Conservation (phyloP, 495 filamentous ascomycete species). For the Gamarada debralockiae region DNA sequence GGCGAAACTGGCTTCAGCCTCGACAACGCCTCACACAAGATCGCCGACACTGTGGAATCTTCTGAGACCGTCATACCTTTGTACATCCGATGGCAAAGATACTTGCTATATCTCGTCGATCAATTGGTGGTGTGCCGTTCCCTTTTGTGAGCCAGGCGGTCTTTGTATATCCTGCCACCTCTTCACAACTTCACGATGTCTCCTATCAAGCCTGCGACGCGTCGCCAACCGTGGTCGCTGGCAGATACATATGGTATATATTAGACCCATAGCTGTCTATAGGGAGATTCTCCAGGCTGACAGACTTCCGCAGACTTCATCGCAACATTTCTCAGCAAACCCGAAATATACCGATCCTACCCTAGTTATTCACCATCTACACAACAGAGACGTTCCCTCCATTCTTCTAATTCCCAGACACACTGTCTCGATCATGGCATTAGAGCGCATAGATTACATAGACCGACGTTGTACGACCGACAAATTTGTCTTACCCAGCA, state of each 20-base stretch:
- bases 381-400: neutral
- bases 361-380: neutral
- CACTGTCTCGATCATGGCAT: neutral
- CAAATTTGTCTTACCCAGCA: neutral
- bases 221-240: constrained; percentile 16
- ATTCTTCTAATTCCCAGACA: neutral
- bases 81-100: constrained; percentile 13
- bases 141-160: neutral
- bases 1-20: too few relatives aligned
- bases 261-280: neutral
- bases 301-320: constrained; percentile 17
- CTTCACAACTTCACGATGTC: constrained; percentile 1
- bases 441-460: neutral
- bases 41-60: too few relatives aligned
- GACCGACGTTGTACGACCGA: neutral
- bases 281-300: constrained; percentile 1
- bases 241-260: constrained; percentile 22
- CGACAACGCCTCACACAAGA: too few relatives aligned
- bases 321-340: constrained; percentile 17
- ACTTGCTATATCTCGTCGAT: neutral
- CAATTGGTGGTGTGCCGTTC: constrained; percentile 16
- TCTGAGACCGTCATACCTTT: neutral
- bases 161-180: neutral
- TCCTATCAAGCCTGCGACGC: neutral
- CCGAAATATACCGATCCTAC: neutral